Conservation (phyloP, 768 basidiomycete genomes). For the Hygrocybe coccinea region DNA sequence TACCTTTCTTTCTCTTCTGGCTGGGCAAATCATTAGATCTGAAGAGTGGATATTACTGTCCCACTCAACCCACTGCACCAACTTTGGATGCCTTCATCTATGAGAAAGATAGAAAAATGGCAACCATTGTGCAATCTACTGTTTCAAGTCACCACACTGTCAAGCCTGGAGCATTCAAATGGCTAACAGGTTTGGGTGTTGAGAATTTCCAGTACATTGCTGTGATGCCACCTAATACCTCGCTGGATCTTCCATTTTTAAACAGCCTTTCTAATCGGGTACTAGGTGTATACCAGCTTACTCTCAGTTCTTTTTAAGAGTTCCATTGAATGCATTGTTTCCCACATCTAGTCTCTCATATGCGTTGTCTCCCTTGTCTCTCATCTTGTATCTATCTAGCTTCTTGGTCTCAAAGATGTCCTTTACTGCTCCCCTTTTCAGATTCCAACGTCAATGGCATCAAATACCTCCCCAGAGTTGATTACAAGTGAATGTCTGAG, state of each 20-base stretch:
- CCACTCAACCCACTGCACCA: slow-evolving; percentile 6
- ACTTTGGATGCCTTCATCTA: slow-evolving; percentile 18
- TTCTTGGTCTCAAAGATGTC: no score
- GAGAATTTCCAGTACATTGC: slow-evolving; percentile 8
- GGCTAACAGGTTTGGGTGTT: slow-evolving; percentile 1
- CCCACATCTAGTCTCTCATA: no score
- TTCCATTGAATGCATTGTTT: no score
- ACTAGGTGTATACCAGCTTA: no score
- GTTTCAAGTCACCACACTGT: slow-evolving; percentile 7
- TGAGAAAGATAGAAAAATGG: slow-evolving; percentile 10
- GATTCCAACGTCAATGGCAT: no score
- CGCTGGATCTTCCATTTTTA: neutral
- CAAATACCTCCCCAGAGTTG: no score
- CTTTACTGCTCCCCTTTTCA: no score
- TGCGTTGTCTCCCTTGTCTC: no score
- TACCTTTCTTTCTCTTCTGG: slow-evolving; percentile 9
- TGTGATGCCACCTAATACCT: slow-evolving; percentile 4
- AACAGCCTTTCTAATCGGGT: neutral
- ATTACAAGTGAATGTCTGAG: no score
- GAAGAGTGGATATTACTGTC: slow-evolving; percentile 14
- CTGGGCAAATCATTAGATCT: slow-evolving; percentile 7
- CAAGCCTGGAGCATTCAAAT: slow-evolving; percentile 9
- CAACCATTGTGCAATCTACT: slow-evolving; percentile 13
- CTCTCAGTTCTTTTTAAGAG: no score
- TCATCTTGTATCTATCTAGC: no score